These are phyloP conservation scores for Sporothrix phasma DNA, from an alignment of 2,329 filamentous ascomycete species.

Conservation along the genomic window DNA sequence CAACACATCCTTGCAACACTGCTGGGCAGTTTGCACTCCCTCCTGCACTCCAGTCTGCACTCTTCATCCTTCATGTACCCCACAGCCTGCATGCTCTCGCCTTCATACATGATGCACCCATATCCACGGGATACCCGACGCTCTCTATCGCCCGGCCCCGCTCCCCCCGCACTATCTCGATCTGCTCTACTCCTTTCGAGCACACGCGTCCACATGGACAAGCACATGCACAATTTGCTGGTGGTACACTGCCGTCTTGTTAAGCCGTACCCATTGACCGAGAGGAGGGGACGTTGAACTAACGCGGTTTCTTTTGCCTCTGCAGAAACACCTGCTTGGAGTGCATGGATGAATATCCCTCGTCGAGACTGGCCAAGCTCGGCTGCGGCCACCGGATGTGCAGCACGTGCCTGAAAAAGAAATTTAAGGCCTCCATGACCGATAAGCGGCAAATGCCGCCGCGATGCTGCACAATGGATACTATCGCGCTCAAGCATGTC, in stretches of 20 bases:
- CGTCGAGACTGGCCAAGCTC: constrained; percentile 57
- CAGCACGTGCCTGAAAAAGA: constrained; percentile 60
- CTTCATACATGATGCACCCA: background rate
- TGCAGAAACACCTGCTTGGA: constrained; percentile 59
- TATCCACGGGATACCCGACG: background rate
- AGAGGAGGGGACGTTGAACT: background rate
- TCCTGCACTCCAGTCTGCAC: background rate
- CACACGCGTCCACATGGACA: background rate
- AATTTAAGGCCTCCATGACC: constrained; percentile 64
- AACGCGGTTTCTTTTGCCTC: background rate
- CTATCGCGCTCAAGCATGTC: constrained; percentile 67
- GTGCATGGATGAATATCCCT: constrained; percentile 59
- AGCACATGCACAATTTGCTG: background rate
- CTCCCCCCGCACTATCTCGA: no score
- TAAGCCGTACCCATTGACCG: background rate
- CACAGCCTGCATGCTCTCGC: background rate
- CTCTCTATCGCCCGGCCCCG: background rate
- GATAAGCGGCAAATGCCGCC: constrained; percentile 80
- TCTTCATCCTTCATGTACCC: background rate
- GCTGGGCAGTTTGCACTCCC: background rate
- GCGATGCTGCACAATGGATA: constrained; percentile 62
- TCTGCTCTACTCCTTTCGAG: background rate
- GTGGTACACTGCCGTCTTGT: background rate
- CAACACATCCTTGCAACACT: background rate
- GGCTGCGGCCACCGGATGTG: constrained; percentile 78